Evolutionary conservation across 169 alveolate genomes (phyloP).

Genomic region (Plasmodium sp.): DNA sequence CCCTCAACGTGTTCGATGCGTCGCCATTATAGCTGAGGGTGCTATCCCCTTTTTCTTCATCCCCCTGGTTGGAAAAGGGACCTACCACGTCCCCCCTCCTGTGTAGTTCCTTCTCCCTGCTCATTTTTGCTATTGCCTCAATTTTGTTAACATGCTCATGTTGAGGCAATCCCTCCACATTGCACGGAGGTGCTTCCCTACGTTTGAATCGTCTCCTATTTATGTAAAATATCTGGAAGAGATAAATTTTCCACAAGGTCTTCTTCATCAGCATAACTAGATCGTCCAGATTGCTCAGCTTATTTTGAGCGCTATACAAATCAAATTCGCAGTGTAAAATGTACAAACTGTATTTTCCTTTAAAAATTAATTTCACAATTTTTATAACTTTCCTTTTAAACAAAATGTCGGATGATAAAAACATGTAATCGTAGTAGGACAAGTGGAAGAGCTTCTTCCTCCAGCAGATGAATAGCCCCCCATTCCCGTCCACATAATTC

Average conservation of each 20-base stretch:
- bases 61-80: neutral
- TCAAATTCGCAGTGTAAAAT: constrained; percentile 63
- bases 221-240: constrained; percentile 42
- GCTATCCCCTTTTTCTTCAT: neutral
- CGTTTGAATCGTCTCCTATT: constrained; percentile 12
- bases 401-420: constrained; percentile 61
- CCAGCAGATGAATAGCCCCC: constrained; percentile 72
- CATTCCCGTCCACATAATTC: constrained; percentile 64
- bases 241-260: constrained; percentile 57
- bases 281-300: constrained; percentile 61
- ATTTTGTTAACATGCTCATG: neutral
- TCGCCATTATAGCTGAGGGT: neutral
- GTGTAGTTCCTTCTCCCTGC: neutral
- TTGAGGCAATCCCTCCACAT: neutral
- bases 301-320: constrained; percentile 41
- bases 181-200: neutral
- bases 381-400: constrained; percentile 68
- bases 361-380: constrained; percentile 54
- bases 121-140: constrained; percentile 29
- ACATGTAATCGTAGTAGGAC: constrained; percentile 62
- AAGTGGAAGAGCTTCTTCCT: constrained; percentile 42
- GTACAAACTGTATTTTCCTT: constrained; percentile 48
- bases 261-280: constrained; percentile 36
- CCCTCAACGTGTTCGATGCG: neutral
- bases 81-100: neutral